Base-by-base conservation (phyloP, 2,329 filamentous ascomycete species). In the Gaeumannomyces sp. region DNA sequence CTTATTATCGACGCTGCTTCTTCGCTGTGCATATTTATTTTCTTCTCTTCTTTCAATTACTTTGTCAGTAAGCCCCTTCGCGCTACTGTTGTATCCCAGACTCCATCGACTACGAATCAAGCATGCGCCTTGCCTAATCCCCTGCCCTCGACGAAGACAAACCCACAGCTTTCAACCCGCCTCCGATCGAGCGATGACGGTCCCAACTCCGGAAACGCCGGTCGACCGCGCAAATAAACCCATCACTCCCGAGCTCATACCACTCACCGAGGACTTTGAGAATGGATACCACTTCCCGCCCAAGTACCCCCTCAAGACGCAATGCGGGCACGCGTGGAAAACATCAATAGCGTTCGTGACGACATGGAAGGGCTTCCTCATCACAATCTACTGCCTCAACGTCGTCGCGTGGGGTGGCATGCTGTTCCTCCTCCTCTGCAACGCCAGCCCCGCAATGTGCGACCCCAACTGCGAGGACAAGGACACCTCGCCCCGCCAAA, bases 361-460 rank as follows among this genome's bases (percentile, higher is more conserved):
- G 53, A 96, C 91, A 0, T 89, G 89, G 0, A 76, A 90, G 64
- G 92, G 92, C 3, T 92, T 95, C 73, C 78, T 91, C 64, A 85
- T 94, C 57, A 90, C 88, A 2, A 74, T 96, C 7, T 96, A 96
- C 75, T 87, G 89, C 16, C 82, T 95, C 65, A 93, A 94, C 68
- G 84, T 96, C 27, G 85, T 96, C 13, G 93, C 90, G 0, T 96
- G 92, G 92, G 92, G 92, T 63, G 92, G 90, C 65, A 96, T 96
- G 92, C 82, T 96, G 45, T 96, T 96, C 76, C 79, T 96, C 25
- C 80, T 97, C 2, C 85, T 96, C 31, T 90, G 88, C 79, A 91
- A 92, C 71, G 91, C 83, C 65, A 80, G 85, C 2, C 88, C 89
- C 8, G 85, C 86, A 66, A 92, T 92, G 90, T 92, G 91, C 79